A percentile compares a stretch with the other conserved stretches of the same genome.
phyloP scores from a whole-genome alignment of 2,329 filamentous ascomycete genomes.

The Chalaropsis ovoidea region DNA sequence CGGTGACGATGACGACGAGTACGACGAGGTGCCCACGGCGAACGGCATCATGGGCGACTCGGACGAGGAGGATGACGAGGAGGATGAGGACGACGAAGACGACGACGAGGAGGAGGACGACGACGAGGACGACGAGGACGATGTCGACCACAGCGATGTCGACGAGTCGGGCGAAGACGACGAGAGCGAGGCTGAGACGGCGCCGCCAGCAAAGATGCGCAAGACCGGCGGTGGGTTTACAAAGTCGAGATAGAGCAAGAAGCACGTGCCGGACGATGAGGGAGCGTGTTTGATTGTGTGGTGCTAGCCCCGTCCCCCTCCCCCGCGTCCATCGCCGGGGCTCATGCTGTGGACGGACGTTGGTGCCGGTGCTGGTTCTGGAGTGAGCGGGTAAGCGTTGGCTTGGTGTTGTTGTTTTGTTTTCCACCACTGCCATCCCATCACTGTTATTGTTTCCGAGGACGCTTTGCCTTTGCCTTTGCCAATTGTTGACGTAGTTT shows the following conservation, averaged over 20 bases:
- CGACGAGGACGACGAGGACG: slow-evolving; percentile 46
- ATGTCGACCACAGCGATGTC: slow-evolving; percentile 50
- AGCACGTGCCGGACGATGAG: background rate
- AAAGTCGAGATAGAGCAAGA: slow-evolving; percentile 33
- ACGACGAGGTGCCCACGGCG: slow-evolving; percentile 47
- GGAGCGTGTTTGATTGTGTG: background rate
- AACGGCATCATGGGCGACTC: slow-evolving; percentile 50
- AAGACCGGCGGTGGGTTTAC: slow-evolving; percentile 34
- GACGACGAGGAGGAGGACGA: slow-evolving; percentile 40
- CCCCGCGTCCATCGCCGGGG: background rate
- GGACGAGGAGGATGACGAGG: slow-evolving; percentile 45
- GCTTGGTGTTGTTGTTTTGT: background rate
- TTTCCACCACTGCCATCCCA: slow-evolving; percentile 1
- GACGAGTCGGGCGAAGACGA: slow-evolving; percentile 49
- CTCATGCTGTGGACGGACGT: background rate
- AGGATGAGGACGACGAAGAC: slow-evolving; percentile 35
- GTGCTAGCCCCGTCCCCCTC: background rate
- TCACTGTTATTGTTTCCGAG: slow-evolving; percentile 13
- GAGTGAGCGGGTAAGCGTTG: background rate
- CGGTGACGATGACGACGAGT: slow-evolving; percentile 42
- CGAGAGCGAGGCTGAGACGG: slow-evolving; percentile 42
- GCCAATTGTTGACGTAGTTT: slow-evolving; percentile 12
- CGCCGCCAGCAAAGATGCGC: slow-evolving; percentile 40
- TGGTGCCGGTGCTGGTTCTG: background rate
- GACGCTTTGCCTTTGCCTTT: slow-evolving; percentile 9